These are phyloP conservation scores for Fusarium hainanense DNA, from an alignment of 2,329 filamentous ascomycete species.

Conservation along the genomic window DNA sequence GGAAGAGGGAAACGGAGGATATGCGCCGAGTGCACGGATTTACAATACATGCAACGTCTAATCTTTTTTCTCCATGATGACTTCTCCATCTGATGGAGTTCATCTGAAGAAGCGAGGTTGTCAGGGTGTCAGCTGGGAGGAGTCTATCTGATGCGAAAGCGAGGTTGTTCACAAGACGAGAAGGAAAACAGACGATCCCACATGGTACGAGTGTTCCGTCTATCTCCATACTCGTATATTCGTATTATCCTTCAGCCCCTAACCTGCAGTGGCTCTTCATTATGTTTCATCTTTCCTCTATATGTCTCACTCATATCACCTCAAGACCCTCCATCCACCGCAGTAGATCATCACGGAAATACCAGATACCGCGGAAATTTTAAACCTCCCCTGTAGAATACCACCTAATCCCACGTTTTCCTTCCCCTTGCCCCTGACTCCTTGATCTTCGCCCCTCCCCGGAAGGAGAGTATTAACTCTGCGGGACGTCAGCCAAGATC, in stretches of 20 bases:
- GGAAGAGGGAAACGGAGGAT: neutral
- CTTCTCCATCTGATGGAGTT: neutral
- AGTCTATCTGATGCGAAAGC: neutral
- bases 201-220: neutral
- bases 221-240: neutral
- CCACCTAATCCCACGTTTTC: neutral
- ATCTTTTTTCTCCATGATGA: neutral
- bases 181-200: neutral
- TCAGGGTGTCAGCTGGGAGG: neutral
- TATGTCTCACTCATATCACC: neutral
- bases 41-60: neutral
- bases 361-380: neutral
- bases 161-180: neutral
- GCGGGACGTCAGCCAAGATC: neutral
- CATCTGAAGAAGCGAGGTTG: neutral
- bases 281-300: neutral
- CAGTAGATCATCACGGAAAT: neutral
- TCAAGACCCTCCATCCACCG: neutral
- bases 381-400: neutral
- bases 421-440: neutral
- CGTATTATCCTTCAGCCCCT: neutral
- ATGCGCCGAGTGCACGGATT: neutral
- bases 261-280: neutral
- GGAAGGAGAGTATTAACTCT: neutral
- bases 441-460: neutral